Conservation (phyloP, 2,329 filamentous ascomycete genomes). For the Reticulascus tulasneorum region DNA sequence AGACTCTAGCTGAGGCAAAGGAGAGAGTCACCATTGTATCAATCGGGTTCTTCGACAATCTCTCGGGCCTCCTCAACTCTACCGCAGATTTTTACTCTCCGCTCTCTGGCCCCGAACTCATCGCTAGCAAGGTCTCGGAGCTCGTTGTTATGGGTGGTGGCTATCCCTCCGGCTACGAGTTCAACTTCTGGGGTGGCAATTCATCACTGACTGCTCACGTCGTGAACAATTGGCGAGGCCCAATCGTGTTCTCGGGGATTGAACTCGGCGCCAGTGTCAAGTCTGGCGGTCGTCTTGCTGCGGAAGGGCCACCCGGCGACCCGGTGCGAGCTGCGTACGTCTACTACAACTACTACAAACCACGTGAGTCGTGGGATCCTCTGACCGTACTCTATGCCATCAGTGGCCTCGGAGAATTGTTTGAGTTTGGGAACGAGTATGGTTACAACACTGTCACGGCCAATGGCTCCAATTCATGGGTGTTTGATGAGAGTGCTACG, state of each 20-base stretch:
- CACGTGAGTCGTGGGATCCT: slow-evolving; percentile 36
- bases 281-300: slow-evolving; percentile 32
- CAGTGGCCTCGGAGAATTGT: slow-evolving; percentile 27
- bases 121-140: slow-evolving; percentile 41
- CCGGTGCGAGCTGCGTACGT: slow-evolving; percentile 34
- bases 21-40: slow-evolving; percentile 39
- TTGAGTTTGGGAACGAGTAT: slow-evolving; percentile 29
- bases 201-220: slow-evolving; percentile 35
- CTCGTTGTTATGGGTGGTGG: slow-evolving; percentile 50
- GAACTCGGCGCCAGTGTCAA: slow-evolving; percentile 38
- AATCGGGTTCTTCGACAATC: slow-evolving; percentile 42
- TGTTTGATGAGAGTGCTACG: slow-evolving; percentile 27
- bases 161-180: slow-evolving; percentile 43
- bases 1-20: slow-evolving; percentile 31
- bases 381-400: slow-evolving; percentile 36
- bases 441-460: slow-evolving; percentile 36
- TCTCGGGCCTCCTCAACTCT: slow-evolving; percentile 43
- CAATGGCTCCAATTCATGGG: slow-evolving; percentile 39
- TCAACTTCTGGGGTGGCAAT: slow-evolving; percentile 43
- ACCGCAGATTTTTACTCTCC: slow-evolving; percentile 32
- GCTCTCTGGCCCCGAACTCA: slow-evolving; percentile 34
- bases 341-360: slow-evolving; percentile 31
- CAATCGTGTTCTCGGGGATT: slow-evolving; percentile 35
- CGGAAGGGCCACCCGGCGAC: slow-evolving; percentile 24
- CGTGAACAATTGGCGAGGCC: slow-evolving; percentile 38